Base-by-base conservation (phyloP, 2,329 filamentous ascomycete species). In the Alternaria triticimaculans region DNA sequence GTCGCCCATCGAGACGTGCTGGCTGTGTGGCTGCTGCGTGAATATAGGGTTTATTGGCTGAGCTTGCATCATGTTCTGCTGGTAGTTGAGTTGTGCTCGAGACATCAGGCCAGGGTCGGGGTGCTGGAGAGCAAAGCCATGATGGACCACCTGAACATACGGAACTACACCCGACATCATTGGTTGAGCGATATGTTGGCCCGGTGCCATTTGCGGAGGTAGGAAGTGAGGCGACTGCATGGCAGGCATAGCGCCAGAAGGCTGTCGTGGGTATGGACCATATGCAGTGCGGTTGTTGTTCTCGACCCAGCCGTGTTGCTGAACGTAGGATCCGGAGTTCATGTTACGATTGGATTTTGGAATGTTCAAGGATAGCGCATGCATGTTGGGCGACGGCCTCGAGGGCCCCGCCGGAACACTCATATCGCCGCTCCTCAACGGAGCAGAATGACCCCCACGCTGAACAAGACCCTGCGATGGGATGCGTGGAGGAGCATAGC, bases 1-100 rank as follows among this genome's bases (percentile, higher is more conserved):
- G 41, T 80, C 72, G 3, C 65, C 68, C 54, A 78, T 75, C 5
- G 67, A 69, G 20, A 50, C 58, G 15, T 69, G 63, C 14, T 59
- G 37, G 15, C 30, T 50, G 8, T 59, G 56, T 41, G 45, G 54
- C 11, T 72, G 68, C n/a, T 61, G 58, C 11, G 62, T 45, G 37
- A 70, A 72, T n/a, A 46, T 53, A 15, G 65, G 65, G 21, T 61
- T 59, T 57, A 70, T 67, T 12, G 60, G 55, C 11, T 67, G 51
- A 18, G 37, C 60, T 44, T 63, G 67, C 21, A 60, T 51, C 25
- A 60, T 57, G 20, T 49, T 63, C 33, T 63, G 33, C 10, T 65
- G 60, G 9, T 63, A 63, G 15, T 58, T 45, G 54, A 76, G 64
- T 50, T 65, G 59, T 26, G 53, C 55, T 43, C 55, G 67, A 30